Evolutionary conservation across 306 rosid species (phyloP), one percentile per base, ranked within the genome.

Genomic region (Rosa multiflora): DNA sequence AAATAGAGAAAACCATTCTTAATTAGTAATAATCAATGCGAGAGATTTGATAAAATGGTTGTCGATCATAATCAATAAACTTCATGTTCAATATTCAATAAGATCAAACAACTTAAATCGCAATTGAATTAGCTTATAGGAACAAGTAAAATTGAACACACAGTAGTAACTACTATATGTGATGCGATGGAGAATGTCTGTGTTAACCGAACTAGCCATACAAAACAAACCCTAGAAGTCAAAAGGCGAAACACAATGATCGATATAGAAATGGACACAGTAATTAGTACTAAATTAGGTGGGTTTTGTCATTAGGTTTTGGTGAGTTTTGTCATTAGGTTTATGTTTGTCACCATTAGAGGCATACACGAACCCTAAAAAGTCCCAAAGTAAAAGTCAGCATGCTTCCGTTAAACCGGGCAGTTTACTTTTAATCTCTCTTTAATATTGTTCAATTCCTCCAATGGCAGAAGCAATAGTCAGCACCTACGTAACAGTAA

Each of bases 331-430:
- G 48, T 82, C 56, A n/a, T 48, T 83, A 76, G 86, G 80, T 42
- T 43, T 11, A 56, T 83, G 92, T 85, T 67, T 67, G 72, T 67
- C 87, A 61, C 89, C 88, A 35, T 47, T 12, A 78, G 74, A 44
- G 84, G 80, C 83, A 79, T 79, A 81, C 87, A 80, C 86, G 87
- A 83, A 74, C 72, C 70, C 48, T 47, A 42, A 70, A 88, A 90
- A 88, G 94, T 92, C 91, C 86, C 84, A 82, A 89, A 83, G 85
- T 71, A 79, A 83, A 81, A 86, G 81, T 74, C 37, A 53, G 58
- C 43, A 58, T 89, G 98, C 83, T 87, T 83, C 93, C 90, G 72
- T 63, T 82, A 81, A 87, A 85, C 84, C 89, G 77, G 87, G 87
- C 94, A 92, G 72, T 56, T 75, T 85, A 79, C 86, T 79, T 87